Base-by-base conservation (phyloP, 345 rosid species). In the Eucalyptus sp. region DNA sequence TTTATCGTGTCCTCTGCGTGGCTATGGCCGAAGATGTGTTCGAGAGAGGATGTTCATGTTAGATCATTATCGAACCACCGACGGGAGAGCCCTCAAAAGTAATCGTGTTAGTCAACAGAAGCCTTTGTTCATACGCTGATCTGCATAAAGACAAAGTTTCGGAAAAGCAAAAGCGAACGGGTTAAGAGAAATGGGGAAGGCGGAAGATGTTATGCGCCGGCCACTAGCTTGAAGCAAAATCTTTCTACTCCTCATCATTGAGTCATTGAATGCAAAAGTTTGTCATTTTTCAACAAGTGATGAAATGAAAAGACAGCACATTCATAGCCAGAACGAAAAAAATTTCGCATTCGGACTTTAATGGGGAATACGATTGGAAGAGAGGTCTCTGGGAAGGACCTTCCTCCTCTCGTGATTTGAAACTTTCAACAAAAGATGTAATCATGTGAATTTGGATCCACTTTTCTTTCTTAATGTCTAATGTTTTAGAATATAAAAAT, bases 221-320 rank as follows among this genome's bases (percentile, higher is more conserved):
- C 84, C 84, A 20, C 48, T 76, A 20, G 43, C 84, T 76, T 0
- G 84, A 50, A 86, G 43, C 87, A 27, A 48, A 14, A 46, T 88
- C 56, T 84, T 83, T 87, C 7, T 8, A 7, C 37, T 44, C 15
- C 41, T 5, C 76, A 83, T 88, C 81, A 83, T 88, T 52, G 87
- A 84, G 56, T 44, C 68, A 79, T 79, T 88, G 86, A 83, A 88
- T 33, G 22, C 33, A 10, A 46, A 46, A 49, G 41, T 43, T 60
- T 25, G 51, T 84, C 37, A 10, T 43, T 88, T 83, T 88, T 60
- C 81, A 56, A 83, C 64, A 33, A 51, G 80, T 84, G 87, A 83
- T 60, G 87, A 84, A 84, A 88, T 88, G 90, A 88, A 88, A 88
- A 29, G 90, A 83, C 90, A 60, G 58, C 87, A 60, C 80, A 88